Evolutionary conservation across 2,329 filamentous ascomycete species (phyloP), one percentile per base, ranked within the genome.

Genomic region (Fusarium sp.): DNA sequence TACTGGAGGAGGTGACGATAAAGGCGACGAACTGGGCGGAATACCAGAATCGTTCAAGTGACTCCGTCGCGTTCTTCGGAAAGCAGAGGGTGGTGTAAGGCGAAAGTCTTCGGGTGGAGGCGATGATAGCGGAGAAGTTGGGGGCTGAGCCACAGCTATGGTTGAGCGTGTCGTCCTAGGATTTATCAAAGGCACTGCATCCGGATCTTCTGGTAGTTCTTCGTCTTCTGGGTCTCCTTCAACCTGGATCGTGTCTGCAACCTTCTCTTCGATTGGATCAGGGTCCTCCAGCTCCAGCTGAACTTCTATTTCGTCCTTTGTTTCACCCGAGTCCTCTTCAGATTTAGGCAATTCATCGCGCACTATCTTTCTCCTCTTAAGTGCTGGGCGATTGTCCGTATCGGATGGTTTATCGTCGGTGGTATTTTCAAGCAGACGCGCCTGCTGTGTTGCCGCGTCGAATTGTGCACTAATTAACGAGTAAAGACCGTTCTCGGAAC

Each of bases 401-500:
- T 60, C 67, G 36, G 67, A 61, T 20, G 70, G 52, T 37, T 72
- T 67, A 34, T 69, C 67, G 38, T 75, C 72, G 47, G 36, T 59
- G 8, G 66, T 65, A 13, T 63, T 40, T 37, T 78, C 79, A 26
- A 34, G 53, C 33, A 67, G 74, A 67, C 69, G 76, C 65, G 69
- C 69, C 52, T 80, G 76, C 71, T 74, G 80, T 69, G 82, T 79
- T 50, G 83, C 83, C 37, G 84, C 83, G 65, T 91, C 86, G 71
- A 89, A 89, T 69, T 90, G 88, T 16, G 88, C 84, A 77, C 92
- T 90, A 15, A 92, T 91, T 46, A 92, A 80, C 12, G 90, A 90
- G 77, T 92, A 92, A 1, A 92, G 83, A 3, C 90, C 90, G 76
- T 92, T 88, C 74, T 91, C 86, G 3, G 89, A 92, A 40, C 90